Conservation (phyloP, 176 grass and related monocot species). For the Musa itinerans region DNA sequence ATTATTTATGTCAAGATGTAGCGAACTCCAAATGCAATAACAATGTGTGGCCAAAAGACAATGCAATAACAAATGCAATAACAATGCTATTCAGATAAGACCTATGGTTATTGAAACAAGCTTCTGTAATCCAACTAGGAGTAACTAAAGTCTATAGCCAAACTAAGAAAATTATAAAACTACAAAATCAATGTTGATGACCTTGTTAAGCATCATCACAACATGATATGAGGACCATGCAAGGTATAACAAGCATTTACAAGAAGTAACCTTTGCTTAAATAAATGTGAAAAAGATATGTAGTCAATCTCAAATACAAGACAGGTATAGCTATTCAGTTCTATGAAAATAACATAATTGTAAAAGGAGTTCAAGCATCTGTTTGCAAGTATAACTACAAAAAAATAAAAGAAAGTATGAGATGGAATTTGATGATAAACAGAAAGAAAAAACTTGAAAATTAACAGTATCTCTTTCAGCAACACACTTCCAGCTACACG, state of each 20-base stretch:
- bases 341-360: background rate
- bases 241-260: no score
- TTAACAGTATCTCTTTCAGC: no score
- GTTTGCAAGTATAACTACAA: background rate
- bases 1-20: background rate
- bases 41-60: background rate
- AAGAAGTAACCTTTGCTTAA: no score
- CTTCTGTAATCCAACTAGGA: background rate
- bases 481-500: background rate
- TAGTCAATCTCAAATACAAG: background rate
- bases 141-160: background rate
- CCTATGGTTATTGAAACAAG: background rate
- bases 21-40: background rate
- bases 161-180: background rate
- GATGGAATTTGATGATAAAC: no score
- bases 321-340: background rate
- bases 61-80: background rate
- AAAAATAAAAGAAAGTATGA: background rate
- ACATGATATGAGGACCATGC: no score
- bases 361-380: background rate
- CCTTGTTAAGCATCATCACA: background rate
- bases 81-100: background rate
- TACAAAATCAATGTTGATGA: background rate
- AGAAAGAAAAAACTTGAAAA: no score
- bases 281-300: background rate